Conservation (phyloP, 768 basidiomycete genomes). For the Psilocybe cyanescens region DNA sequence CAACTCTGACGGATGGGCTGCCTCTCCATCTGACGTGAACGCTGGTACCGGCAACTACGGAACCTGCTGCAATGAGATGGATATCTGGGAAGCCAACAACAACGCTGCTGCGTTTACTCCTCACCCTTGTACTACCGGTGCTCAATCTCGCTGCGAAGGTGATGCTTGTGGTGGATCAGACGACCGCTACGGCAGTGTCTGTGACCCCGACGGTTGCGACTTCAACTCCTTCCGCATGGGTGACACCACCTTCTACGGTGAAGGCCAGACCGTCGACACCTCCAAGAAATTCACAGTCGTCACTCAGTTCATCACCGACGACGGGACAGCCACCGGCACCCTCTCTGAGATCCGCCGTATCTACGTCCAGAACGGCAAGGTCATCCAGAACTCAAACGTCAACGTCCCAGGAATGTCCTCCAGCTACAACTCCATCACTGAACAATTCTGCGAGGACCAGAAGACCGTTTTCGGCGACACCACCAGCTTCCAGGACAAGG, state of each 20-base stretch:
- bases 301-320: slow-evolving; percentile 27
- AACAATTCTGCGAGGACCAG: slow-evolving; percentile 49
- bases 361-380: slow-evolving; percentile 57
- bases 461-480: slow-evolving; percentile 52
- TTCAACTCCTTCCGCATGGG: slow-evolving; percentile 9
- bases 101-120: slow-evolving; percentile 56
- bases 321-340: slow-evolving; percentile 2
- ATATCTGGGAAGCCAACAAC: slow-evolving; percentile 63
- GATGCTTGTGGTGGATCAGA: slow-evolving; percentile 34
- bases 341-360: slow-evolving; percentile 22
- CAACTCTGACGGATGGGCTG: slow-evolving; percentile 48
- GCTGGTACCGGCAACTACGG: slow-evolving; percentile 49
- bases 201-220: slow-evolving; percentile 8
- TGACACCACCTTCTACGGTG: slow-evolving; percentile 5
- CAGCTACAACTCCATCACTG: slow-evolving; percentile 49
- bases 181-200: slow-evolving; percentile 7
- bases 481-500: slow-evolving; percentile 45
- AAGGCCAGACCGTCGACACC: slow-evolving; percentile 10
- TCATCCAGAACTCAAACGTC: slow-evolving; percentile 53
- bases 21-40: slow-evolving; percentile 41
- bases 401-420: slow-evolving; percentile 46
- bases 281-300: slow-evolving; percentile 37
- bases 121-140: slow-evolving; percentile 48
- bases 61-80: slow-evolving; percentile 64
- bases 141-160: slow-evolving; percentile 46